Evolutionary conservation across 371 early-diverging fungal genomes (phyloP).

Genomic region (Mortierella sp.): DNA sequence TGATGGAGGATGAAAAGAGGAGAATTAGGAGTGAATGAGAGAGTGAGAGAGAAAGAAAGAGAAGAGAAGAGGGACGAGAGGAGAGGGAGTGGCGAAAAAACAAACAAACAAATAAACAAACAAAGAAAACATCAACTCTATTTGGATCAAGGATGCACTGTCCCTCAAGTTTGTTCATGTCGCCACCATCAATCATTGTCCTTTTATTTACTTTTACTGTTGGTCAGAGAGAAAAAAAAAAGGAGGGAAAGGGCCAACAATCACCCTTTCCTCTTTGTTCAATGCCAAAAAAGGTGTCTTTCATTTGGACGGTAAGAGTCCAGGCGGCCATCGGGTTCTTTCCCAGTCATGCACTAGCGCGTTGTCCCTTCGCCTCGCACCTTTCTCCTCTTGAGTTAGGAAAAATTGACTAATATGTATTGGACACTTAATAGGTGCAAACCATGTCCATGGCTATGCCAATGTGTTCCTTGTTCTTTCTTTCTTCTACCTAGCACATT

Average conservation of each 20-base stretch:
- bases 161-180: not conserved
- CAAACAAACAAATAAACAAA: not conserved
- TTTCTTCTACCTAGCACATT: not conserved
- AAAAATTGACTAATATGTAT: no score
- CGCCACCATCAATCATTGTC: no score
- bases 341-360: no score
- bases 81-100: not conserved
- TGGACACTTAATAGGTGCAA: no score
- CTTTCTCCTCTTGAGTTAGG: no score
- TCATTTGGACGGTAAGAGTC: no score
- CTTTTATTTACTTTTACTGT: no score
- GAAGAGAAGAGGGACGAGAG: not conserved
- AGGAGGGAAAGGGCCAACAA: not conserved
- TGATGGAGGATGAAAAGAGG: not conserved
- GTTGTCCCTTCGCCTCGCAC: no score
- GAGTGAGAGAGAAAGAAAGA: not conserved
- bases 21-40: no score
- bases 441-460: no score
- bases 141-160: not conserved
- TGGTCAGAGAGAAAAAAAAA: not conserved
- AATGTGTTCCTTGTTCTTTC: not conserved
- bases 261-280: not conserved
- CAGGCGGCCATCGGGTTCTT: no score
- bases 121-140: not conserved
- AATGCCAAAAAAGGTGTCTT: no score